Base-by-base conservation (phyloP, 1,284 basidiomycete species). In the Phellinidium pouzarii region DNA sequence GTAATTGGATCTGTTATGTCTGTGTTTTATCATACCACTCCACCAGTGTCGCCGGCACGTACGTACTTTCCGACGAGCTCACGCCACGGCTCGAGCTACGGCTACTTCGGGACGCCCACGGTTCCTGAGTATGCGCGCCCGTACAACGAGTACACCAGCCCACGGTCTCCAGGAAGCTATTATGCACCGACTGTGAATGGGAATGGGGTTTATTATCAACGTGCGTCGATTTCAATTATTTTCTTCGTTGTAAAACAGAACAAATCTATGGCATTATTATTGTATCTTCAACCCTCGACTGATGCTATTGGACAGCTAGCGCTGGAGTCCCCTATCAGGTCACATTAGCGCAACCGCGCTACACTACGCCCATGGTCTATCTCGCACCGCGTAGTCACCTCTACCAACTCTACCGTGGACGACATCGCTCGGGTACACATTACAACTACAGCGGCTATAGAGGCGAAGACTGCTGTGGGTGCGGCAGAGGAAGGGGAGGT, bases 21-120 rank as follows among this genome's bases (percentile, higher is more conserved):
- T 5, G 52, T 53, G 17, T 53, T 48, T 40, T 53, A 53, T 46
- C 52, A 53, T 38, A 48, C 52, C 14, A 42, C 45, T 6, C 52
- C 52, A 4, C 29, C 41, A 5, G 38, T 22, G 12, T 42, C 52
- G 25, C 52, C 52, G 3, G 38, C 52, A n/a, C 52, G 52, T 17
- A 17, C 46, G 9, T 53, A 53, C 23, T 53, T 48, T 36, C 38
- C 46, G 14, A 9, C 27, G 17, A 25, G 38, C 25, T 34, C 52
- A 19, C 23, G 31, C n/a, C 45, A 38, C 20, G 34, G 38, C n/a
- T 43, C 49, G 25, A 26, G 34, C 6, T 48, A 37, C 20, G 29
- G 9, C 5, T 23, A 27, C 19, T 19, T 23, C 6, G 44, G 44
- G 22, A 47, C 51, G 12, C 5, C 46, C 6, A 19, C 11, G 26